Conservation (phyloP, 1,139 yeast species). For the Petasospora rhodanensis region DNA sequence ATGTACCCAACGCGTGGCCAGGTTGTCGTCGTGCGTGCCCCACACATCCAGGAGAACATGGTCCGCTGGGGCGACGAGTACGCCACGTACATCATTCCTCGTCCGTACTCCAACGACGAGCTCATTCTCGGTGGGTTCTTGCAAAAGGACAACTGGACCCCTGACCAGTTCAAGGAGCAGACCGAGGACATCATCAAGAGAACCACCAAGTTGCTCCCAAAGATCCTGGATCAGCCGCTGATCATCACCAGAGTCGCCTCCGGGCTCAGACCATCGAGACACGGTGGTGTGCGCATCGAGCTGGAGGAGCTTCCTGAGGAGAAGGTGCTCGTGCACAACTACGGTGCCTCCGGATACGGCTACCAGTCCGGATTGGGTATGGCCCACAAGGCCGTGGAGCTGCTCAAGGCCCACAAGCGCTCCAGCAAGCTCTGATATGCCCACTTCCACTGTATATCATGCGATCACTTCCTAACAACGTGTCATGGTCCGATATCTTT, state of each 20-base stretch:
- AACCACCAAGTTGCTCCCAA: conserved; percentile 51
- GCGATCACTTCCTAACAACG: too few species aligned
- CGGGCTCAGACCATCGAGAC: conserved; percentile 66
- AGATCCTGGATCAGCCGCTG: conserved; percentile 37
- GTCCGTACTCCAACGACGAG: conserved; percentile 59
- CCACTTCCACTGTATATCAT: too few species aligned
- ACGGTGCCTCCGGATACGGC: conserved; percentile 77
- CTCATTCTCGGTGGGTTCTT: conserved; percentile 65
- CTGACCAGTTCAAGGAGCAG: conserved; percentile 49
- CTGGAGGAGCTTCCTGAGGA: conserved; percentile 37
- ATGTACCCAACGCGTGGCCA: conserved; percentile 68
- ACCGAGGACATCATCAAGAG: conserved; percentile 55
- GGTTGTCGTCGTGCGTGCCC: conserved; percentile 57
- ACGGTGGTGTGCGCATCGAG: conserved; percentile 66
- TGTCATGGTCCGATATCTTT: too few species aligned
- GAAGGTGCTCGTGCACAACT: conserved; percentile 51
- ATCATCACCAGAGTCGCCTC: conserved; percentile 51
- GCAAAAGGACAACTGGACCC: conserved; percentile 55
- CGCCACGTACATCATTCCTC: conserved; percentile 65
- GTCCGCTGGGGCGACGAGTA: conserved; percentile 48
- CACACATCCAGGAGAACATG: conserved; percentile 45
- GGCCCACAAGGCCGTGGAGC: conserved; percentile 43
- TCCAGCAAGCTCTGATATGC: conserved; percentile 8
- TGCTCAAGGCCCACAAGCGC: conserved; percentile 13
- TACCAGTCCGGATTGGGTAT: conserved; percentile 70